Conservation (phyloP, 23 red algal species). For the Cyanidioschyzon merolae region DNA sequence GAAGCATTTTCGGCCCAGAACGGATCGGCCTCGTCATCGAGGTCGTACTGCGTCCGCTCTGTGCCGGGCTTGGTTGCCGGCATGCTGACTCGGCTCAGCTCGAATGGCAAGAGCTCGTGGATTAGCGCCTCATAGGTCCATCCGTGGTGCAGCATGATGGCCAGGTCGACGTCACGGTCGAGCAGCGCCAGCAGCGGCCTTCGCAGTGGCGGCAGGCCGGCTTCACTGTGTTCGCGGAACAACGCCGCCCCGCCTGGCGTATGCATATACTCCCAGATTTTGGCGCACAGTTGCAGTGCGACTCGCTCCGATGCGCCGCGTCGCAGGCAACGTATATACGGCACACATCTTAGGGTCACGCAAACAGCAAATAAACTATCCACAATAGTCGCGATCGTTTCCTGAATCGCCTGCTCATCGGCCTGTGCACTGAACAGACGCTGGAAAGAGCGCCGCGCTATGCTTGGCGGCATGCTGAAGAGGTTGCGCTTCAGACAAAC, state of each 20-base stretch:
- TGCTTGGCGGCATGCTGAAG: constrained; percentile 39
- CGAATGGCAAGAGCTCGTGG: constrained; percentile 64
- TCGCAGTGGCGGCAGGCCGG: constrained; percentile 22
- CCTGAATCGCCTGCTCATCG: constrained; percentile 39
- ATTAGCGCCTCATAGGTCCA: constrained; percentile 97
- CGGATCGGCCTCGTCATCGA: constrained; percentile 56
- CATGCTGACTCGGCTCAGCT: constrained; percentile 73
- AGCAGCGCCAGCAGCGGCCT: constrained; percentile 74
- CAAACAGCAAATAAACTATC: constrained; percentile 60
- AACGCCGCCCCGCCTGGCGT: constrained; percentile 33
- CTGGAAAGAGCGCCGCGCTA: constrained; percentile 11
- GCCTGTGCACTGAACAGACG: constrained; percentile 28
- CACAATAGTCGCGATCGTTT: constrained; percentile 43
- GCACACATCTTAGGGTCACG: constrained; percentile 57
- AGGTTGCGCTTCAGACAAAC: constrained; percentile 68
- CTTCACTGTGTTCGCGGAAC: constrained; percentile 38
- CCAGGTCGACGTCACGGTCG: constrained; percentile 69
- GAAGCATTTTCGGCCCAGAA: constrained; percentile 81
- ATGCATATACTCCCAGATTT: constrained; percentile 57
- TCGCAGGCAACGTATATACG: constrained; percentile 57
- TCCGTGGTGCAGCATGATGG: constrained; percentile 96
- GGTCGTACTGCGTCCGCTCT: constrained; percentile 35
- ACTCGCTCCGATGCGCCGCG: constrained; percentile 67
- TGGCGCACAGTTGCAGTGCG: constrained; percentile 43
- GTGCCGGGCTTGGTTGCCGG: not conserved